These are phyloP conservation scores for Nitzschia inconspicua DNA, from an alignment of 108 stramenopile species.

Conservation along the genomic window DNA sequence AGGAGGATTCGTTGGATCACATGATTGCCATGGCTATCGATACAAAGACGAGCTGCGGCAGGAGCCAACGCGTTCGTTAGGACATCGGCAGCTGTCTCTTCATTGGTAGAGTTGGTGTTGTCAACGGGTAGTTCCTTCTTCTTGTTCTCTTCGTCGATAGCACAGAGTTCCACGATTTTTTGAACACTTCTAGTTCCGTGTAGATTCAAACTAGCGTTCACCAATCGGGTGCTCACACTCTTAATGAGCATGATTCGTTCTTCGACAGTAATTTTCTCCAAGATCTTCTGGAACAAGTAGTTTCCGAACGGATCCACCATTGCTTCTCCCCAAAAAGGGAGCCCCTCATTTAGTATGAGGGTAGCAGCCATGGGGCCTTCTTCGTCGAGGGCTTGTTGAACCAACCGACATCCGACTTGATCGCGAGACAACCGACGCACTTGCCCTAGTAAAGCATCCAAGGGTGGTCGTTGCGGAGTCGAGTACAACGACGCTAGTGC, in stretches of 20 bases:
- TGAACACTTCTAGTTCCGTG: slow-evolving; percentile 97
- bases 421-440: slow-evolving; percentile 86
- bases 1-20: slow-evolving; percentile 94
- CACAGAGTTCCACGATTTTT: slow-evolving; percentile 94
- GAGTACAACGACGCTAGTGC: slow-evolving; percentile 58
- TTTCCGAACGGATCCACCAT: slow-evolving; percentile 98
- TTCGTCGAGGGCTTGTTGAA: slow-evolving; percentile 95
- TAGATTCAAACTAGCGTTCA: slow-evolving; percentile 92
- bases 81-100: slow-evolving; percentile 75
- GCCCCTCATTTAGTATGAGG: slow-evolving; percentile 90
- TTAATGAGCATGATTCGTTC: slow-evolving; percentile 85
- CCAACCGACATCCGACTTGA: slow-evolving; percentile 94
- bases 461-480: slow-evolving; percentile 73
- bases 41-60: slow-evolving; percentile 91
- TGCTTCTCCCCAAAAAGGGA: slow-evolving; percentile 90
- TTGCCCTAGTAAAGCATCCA: slow-evolving; percentile 76
- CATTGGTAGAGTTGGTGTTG: slow-evolving; percentile 27
- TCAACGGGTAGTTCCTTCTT: slow-evolving; percentile 5
- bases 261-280: slow-evolving; percentile 85
- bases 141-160: slow-evolving; percentile 57
- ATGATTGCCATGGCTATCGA: slow-evolving; percentile 98
- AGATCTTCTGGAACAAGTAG: slow-evolving; percentile 97
- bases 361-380: slow-evolving; percentile 88
- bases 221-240: slow-evolving; percentile 82
- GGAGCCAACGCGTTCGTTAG: slow-evolving; percentile 80